phyloP scores from a whole-genome alignment of 2,329 filamentous ascomycete species.

The Aspergillus calidoustus region DNA sequence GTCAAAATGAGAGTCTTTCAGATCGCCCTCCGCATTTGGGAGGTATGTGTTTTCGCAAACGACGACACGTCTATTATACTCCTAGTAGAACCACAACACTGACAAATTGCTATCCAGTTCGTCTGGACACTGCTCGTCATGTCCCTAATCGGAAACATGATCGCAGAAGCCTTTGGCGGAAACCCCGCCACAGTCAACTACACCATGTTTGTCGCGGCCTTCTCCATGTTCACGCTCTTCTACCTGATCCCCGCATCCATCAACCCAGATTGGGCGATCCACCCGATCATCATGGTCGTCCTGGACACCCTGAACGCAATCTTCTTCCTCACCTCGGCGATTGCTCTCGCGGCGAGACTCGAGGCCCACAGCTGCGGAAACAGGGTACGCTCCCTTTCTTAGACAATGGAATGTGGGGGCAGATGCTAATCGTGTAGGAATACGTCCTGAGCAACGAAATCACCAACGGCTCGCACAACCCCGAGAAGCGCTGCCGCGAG shows the following conservation, averaged over 20 bases:
- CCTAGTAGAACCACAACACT: not conserved
- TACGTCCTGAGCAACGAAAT: conserved; percentile 51
- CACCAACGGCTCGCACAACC: conserved; percentile 47
- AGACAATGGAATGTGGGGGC: not conserved
- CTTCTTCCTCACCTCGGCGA: conserved; percentile 54
- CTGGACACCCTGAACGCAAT: conserved; percentile 54
- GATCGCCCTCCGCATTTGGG: conserved; percentile 38
- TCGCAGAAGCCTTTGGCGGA: conserved; percentile 56
- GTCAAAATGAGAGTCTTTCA: conserved; percentile 33
- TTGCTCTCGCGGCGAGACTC: conserved; percentile 54
- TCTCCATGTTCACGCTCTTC: conserved; percentile 53
- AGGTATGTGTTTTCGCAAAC: conserved; percentile 31
- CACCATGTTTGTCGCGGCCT: conserved; percentile 53
- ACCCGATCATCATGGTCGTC: conserved; percentile 49
- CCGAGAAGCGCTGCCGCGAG: conserved; percentile 53
- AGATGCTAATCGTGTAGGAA: conserved; percentile 3
- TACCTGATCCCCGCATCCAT: conserved; percentile 52
- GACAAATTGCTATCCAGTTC: conserved; percentile 50
- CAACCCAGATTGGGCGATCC: conserved; percentile 44
- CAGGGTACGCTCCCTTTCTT: conserved; percentile 39
- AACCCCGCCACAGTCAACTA: conserved; percentile 64
- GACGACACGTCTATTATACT: not conserved
- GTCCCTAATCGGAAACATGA: conserved; percentile 67
- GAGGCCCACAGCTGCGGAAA: conserved; percentile 52
- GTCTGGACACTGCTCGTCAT: conserved; percentile 64